Conservation (phyloP, 2,329 filamentous ascomycete genomes). For the Knoxdaviesia proteae region DNA sequence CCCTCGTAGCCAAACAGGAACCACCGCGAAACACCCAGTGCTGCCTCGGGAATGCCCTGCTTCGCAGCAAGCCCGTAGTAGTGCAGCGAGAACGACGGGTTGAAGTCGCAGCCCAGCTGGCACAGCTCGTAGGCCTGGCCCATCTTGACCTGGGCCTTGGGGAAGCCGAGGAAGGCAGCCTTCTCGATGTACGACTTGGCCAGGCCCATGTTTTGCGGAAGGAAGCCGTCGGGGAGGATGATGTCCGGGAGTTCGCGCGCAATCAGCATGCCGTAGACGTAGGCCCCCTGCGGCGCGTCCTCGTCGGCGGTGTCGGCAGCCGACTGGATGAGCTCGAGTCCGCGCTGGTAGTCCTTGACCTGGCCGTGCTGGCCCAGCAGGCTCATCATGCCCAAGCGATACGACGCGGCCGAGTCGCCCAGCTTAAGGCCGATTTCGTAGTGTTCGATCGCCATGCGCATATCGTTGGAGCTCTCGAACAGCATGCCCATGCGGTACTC, state of each 20-base stretch:
- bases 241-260: constrained; percentile 84
- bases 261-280: constrained; percentile 87
- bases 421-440: constrained; percentile 64
- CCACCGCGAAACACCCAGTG: constrained; percentile 95
- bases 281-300: constrained; percentile 90
- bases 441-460: constrained; percentile 74
- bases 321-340: constrained; percentile 61
- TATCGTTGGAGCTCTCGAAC: constrained; percentile 86
- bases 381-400: constrained; percentile 93
- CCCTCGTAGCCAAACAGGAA: constrained; percentile 90
- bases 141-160: constrained; percentile 95
- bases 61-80: constrained; percentile 87
- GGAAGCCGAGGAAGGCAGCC: constrained; percentile 84
- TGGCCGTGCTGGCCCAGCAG: constrained; percentile 85
- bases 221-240: constrained; percentile 45
- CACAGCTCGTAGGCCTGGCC: constrained; percentile 88
- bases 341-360: constrained; percentile 55
- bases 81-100: constrained; percentile 76
- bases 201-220: constrained; percentile 50
- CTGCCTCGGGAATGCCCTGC: constrained; percentile 82
- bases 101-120: constrained; percentile 84
- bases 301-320: constrained; percentile 82
- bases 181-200: constrained; percentile 87
- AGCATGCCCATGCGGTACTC: constrained; percentile 98
- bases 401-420: constrained; percentile 69